Conservation (phyloP, 2,329 filamentous ascomycete species). For the Claviceps capensis region DNA sequence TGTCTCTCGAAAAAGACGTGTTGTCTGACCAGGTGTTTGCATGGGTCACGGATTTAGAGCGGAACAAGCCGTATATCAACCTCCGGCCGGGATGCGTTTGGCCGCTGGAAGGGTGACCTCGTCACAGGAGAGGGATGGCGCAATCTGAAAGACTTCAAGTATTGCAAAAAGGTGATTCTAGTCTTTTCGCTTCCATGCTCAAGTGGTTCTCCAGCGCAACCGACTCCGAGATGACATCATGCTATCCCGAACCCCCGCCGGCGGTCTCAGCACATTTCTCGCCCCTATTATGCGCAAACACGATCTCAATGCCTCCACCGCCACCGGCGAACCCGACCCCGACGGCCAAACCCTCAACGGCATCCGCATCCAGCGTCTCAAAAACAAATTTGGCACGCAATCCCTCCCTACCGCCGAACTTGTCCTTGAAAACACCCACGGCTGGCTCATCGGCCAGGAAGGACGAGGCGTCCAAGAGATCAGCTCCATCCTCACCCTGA, state of each 20-base stretch:
- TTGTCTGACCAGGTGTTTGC: conserved; percentile 40
- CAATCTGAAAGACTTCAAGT: conserved; percentile 45
- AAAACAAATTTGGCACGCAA: conserved; percentile 59
- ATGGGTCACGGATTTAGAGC: conserved; percentile 50
- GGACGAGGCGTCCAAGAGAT: conserved; percentile 57
- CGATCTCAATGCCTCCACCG: conserved; percentile 18
- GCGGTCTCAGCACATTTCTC: conserved; percentile 46
- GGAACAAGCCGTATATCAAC: conserved; percentile 45
- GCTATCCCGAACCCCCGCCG: conserved; percentile 39
- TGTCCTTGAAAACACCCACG: conserved; percentile 48
- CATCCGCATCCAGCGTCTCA: conserved; percentile 53
- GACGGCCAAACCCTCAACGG: conserved; percentile 44
- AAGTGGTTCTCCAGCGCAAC: conserved; percentile 37
- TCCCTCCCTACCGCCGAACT: conserved; percentile 61
- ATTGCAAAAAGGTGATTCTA: conserved; percentile 33
- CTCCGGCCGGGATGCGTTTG: conserved; percentile 46
- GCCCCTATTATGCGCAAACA: conserved; percentile 47
- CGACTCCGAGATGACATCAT: conserved; percentile 39
- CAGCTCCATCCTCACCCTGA: conserved; percentile 53
- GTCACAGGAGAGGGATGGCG: conserved; percentile 56
- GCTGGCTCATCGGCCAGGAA: conserved; percentile 51
- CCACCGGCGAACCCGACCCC: conserved; percentile 11
- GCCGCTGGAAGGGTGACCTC: conserved; percentile 42
- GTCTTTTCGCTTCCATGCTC: neutral
- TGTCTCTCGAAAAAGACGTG: conserved; percentile 35